Percentiles rank a stretch among this genome's conserved stretches.
These are phyloP conservation scores for Talaromyces liani DNA, from an alignment of 495 filamentous ascomycete genomes.

Conservation along the genomic window DNA sequence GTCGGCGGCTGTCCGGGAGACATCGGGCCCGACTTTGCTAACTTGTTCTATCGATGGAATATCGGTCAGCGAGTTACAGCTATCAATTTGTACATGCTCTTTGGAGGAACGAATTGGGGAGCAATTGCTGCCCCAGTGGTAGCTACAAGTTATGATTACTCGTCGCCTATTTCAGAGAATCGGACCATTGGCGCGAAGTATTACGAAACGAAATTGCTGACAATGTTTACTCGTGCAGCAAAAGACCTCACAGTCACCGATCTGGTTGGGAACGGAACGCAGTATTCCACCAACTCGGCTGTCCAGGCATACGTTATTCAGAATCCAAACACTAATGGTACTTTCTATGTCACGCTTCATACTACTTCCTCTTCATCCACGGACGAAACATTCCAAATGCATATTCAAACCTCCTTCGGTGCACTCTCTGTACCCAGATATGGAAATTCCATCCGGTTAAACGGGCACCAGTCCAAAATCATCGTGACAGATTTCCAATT, in stretches of 20 bases:
- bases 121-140: background rate
- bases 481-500: background rate
- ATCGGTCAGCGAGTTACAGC: background rate
- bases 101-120: background rate
- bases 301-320: background rate
- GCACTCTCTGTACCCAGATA: background rate
- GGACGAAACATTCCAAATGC: background rate
- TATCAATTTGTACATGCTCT: background rate
- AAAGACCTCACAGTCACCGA: background rate
- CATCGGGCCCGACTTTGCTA: background rate
- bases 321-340: background rate
- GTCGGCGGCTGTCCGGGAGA: background rate
- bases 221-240: conserved; percentile 41
- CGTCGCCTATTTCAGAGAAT: conserved; percentile 50
- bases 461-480: background rate
- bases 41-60: background rate
- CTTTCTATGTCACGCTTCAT: background rate
- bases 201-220: conserved; percentile 52
- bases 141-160: conserved; percentile 51
- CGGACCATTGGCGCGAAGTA: conserved; percentile 51
- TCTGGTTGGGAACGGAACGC: background rate
- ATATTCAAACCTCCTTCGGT: background rate
- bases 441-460: background rate
- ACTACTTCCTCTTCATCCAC: background rate
- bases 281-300: background rate